These are phyloP conservation scores for Vicia faba DNA, from an alignment of 306 rosid species.

Conservation along the genomic window DNA sequence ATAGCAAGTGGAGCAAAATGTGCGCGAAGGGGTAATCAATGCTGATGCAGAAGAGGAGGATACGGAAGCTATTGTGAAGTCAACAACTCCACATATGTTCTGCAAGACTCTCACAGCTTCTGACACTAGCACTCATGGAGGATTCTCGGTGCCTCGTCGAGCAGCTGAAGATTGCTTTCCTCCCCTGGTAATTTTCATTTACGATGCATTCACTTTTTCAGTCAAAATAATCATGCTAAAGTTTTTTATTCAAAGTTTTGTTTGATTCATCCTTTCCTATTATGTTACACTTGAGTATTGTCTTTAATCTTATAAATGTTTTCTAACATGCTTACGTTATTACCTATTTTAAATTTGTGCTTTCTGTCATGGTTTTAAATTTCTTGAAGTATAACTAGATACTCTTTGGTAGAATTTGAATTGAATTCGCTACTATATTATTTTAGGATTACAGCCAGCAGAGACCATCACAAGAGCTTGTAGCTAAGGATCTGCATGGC, in stretches of 20 bases:
- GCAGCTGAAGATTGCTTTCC: slow-evolving; percentile 99
- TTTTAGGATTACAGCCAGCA: slow-evolving; percentile 86
- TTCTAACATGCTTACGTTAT: neutral
- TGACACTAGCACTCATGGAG: slow-evolving; percentile 99
- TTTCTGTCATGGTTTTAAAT: neutral
- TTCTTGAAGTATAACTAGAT: neutral
- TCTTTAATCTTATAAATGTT: slow-evolving; percentile 1
- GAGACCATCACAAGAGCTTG: slow-evolving; percentile 97
- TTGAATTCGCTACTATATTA: slow-evolving; percentile 13
- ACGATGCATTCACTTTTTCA: neutral
- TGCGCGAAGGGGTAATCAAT: slow-evolving; percentile 55
- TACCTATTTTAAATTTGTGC: neutral
- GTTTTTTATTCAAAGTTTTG: slow-evolving; percentile 2
- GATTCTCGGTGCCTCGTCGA: slow-evolving; percentile 97
- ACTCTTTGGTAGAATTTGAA: slow-evolving; percentile 6
- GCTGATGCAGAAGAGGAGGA: slow-evolving; percentile 74
- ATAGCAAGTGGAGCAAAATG: slow-evolving; percentile 59
- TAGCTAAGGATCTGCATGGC: slow-evolving; percentile 96
- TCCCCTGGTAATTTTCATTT: slow-evolving; percentile 65
- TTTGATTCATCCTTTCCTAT: slow-evolving; percentile 12
- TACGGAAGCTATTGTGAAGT: slow-evolving; percentile 61
- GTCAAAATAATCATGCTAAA: neutral
- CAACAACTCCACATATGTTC: slow-evolving; percentile 96
- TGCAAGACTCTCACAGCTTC: slow-evolving; percentile 99
- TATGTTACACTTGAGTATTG: neutral